These are phyloP conservation scores for Anacardium occidentale DNA, from an alignment of 345 rosid genomes.

Conservation along the genomic window DNA sequence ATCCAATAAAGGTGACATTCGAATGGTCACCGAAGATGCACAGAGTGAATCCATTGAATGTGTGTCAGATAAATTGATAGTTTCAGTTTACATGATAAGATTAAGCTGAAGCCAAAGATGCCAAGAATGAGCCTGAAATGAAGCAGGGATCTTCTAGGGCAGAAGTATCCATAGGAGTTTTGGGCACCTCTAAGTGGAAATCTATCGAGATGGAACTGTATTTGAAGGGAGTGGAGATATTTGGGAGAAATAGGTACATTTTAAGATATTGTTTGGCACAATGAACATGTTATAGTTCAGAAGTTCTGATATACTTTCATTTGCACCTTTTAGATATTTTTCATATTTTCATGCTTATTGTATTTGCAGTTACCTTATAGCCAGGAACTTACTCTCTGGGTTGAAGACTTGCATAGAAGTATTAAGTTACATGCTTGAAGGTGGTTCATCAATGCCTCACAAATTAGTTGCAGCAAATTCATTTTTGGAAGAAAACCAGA, in stretches of 20 bases:
- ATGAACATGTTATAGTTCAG: background rate
- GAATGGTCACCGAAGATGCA: constrained; percentile 21
- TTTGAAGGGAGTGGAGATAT: constrained; percentile 91
- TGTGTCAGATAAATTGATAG: constrained; percentile 23
- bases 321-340: background rate
- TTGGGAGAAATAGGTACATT: constrained; percentile 88
- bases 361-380: constrained; percentile 85
- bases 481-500: constrained; percentile 59
- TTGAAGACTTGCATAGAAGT: constrained; percentile 93
- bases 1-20: constrained; percentile 33
- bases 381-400: constrained; percentile 94
- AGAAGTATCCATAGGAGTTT: constrained; percentile 12
- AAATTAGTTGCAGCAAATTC: constrained; percentile 59
- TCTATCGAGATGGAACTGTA: constrained; percentile 90
- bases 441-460: constrained; percentile 55
- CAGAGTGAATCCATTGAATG: constrained; percentile 31
- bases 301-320: background rate
- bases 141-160: constrained; percentile 29
- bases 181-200: constrained; percentile 55
- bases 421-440: constrained; percentile 72
- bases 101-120: constrained; percentile 31
- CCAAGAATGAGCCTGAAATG: constrained; percentile 37
- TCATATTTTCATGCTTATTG: constrained; percentile 10
- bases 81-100: constrained; percentile 30
- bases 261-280: constrained; percentile 6